Evolutionary conservation across 495 filamentous ascomycete species (phyloP).

Genomic region (Bathelium albidoporum): DNA sequence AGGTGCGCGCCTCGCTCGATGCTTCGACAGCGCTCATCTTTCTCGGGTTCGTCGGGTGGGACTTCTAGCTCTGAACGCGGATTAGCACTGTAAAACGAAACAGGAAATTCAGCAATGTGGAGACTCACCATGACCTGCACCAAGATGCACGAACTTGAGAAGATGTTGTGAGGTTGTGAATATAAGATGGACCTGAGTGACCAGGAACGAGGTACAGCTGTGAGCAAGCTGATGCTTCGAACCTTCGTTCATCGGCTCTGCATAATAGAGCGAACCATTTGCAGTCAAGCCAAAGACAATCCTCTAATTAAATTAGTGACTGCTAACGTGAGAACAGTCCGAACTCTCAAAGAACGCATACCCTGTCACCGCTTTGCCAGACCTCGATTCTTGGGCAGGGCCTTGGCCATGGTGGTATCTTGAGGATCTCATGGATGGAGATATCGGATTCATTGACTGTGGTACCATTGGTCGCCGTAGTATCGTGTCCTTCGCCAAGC

Average conservation of each 20-base stretch:
- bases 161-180: constrained; percentile 86
- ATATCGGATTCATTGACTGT: not conserved
- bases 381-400: constrained; percentile 15
- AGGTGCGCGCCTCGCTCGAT: constrained; percentile 82
- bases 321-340: too few species aligned
- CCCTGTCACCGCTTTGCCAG: constrained; percentile 9
- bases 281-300: constrained; percentile 52
- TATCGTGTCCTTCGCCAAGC: not conserved
- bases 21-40: constrained; percentile 82
- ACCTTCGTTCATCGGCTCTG: constrained; percentile 32
- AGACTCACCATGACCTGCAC: constrained; percentile 49
- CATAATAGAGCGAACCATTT: constrained; percentile 68
- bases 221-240: constrained; percentile 48
- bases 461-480: not conserved
- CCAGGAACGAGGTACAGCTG: constrained; percentile 82
- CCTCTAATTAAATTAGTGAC: not conserved
- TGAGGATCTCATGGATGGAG: not conserved
- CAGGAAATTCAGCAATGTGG: not conserved
- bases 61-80: constrained; percentile 56
- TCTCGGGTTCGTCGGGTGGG: constrained; percentile 79
- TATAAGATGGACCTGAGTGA: constrained; percentile 74
- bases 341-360: not conserved
- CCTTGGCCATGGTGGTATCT: not conserved
- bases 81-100: constrained; percentile 4
- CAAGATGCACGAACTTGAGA: constrained; percentile 85